These are phyloP conservation scores for Nymphaea colorata DNA, from an alignment of 164 flowering plant genomes.

Conservation along the genomic window DNA sequence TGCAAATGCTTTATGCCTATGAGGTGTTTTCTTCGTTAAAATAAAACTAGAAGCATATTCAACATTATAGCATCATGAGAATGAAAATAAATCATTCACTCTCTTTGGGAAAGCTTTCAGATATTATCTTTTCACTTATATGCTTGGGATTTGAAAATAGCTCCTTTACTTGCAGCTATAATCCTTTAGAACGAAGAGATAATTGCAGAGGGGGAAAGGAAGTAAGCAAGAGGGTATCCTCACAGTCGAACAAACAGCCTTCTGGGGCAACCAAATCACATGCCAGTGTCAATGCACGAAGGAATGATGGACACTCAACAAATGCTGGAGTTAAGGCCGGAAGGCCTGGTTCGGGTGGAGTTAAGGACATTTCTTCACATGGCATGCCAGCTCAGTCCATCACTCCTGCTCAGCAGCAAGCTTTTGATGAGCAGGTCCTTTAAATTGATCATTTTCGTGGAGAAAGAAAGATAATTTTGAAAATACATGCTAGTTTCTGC, in stretches of 20 bases:
- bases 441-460: no score
- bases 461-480: no score
- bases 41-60: no score
- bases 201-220: conserved; percentile 79
- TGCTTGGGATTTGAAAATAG: no score
- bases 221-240: conserved; percentile 40
- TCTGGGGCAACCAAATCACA: conserved; percentile 38
- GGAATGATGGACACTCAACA: conserved; percentile 26
- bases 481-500: not conserved
- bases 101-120: no score
- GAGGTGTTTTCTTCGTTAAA: no score
- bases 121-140: no score
- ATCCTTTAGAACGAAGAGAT: conserved; percentile 85
- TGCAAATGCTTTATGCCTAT: no score
- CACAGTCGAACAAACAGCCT: conserved; percentile 37
- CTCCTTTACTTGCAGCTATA: conserved; percentile 37
- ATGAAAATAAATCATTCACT: no score
- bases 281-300: conserved; percentile 35
- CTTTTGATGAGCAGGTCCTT: conserved; percentile 68
- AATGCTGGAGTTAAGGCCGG: conserved; percentile 40
- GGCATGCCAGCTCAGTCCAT: not conserved
- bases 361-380: not conserved
- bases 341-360: conserved; percentile 44
- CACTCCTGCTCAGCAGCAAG: conserved; percentile 8
- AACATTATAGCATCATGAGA: no score